Evolutionary conservation across 225 moss, liverwort and hornwort genomes (phyloP).

Genomic region (Neckera pumila): DNA sequence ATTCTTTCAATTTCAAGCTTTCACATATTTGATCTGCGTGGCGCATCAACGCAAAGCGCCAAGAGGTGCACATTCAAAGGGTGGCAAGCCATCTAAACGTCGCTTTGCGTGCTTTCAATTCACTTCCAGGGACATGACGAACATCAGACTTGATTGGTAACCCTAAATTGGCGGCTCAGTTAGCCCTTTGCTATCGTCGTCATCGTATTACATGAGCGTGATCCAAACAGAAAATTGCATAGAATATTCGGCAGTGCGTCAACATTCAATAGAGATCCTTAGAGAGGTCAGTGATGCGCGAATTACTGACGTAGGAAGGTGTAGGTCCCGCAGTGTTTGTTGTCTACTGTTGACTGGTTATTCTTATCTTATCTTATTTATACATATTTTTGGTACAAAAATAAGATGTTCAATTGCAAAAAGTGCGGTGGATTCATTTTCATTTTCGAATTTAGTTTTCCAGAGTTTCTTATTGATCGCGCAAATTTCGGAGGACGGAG

Average conservation of each 20-base stretch:
- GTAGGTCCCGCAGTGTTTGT: background rate
- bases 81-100: background rate
- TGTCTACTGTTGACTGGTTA: background rate
- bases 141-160: background rate
- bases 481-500: background rate
- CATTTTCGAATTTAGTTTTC: background rate
- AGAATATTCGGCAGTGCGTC: background rate
- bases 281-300: background rate
- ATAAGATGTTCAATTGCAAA: background rate
- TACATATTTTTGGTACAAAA: background rate
- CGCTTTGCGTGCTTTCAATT: background rate
- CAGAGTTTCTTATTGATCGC: background rate
- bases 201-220: background rate
- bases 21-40: background rate
- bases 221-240: background rate
- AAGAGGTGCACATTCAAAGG: conserved; percentile 14
- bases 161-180: background rate
- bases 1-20: background rate
- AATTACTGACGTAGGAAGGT: background rate
- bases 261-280: background rate
- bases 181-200: background rate
- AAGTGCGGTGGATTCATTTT: background rate
- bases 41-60: background rate
- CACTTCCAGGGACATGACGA: background rate
- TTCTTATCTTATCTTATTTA: background rate